Percentiles rank a stretch among this genome's conserved stretches.
Conservation (phyloP, 2,329 filamentous ascomycete genomes). For the Exserohilum turcica region DNA sequence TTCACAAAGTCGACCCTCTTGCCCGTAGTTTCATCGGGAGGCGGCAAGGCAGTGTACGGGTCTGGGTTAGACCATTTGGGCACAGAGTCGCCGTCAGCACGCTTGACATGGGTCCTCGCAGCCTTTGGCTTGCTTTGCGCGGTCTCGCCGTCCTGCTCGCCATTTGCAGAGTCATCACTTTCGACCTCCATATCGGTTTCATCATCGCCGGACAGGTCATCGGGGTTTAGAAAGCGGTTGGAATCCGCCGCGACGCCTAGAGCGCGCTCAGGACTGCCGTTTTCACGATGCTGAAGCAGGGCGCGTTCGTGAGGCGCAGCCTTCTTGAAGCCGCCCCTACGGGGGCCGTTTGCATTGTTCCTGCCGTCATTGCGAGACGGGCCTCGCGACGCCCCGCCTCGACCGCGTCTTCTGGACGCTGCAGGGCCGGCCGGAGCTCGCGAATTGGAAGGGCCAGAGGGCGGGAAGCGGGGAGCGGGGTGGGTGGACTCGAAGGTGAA, state of each 20-base stretch:
- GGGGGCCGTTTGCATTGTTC: constrained; percentile 21
- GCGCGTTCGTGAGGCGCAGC: constrained; percentile 51
- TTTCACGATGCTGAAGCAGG: constrained; percentile 50
- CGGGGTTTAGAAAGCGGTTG: constrained; percentile 48
- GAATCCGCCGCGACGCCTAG: constrained; percentile 51
- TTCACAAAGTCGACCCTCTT: constrained; percentile 90
- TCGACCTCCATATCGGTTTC: constrained; percentile 41
- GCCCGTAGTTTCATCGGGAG: constrained; percentile 69
- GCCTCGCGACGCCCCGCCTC: constrained; percentile 25
- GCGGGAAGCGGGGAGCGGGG: constrained; percentile 38
- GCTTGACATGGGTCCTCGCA: constrained; percentile 23
- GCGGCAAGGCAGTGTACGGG: constrained; percentile 86
- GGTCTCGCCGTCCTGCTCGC: constrained; percentile 9
- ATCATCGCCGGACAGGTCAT: constrained; percentile 49
- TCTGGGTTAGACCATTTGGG: constrained; percentile 97
- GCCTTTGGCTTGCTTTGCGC: constrained; percentile 32
- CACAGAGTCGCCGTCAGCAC: constrained; percentile 41
- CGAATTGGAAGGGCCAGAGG: constrained; percentile 28
- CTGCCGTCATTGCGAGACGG: constrained; percentile 21
- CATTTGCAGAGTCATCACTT: constrained; percentile 31
- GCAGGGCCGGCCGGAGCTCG: constrained; percentile 15
- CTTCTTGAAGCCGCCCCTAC: constrained; percentile 28
- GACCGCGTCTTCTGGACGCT: constrained; percentile 21
- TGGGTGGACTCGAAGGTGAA: constrained; percentile 44
- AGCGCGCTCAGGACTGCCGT: constrained; percentile 52